Evolutionary conservation across 306 rosid species (phyloP), one percentile per base, ranked within the genome.

Genomic region (Vicia sativa): DNA sequence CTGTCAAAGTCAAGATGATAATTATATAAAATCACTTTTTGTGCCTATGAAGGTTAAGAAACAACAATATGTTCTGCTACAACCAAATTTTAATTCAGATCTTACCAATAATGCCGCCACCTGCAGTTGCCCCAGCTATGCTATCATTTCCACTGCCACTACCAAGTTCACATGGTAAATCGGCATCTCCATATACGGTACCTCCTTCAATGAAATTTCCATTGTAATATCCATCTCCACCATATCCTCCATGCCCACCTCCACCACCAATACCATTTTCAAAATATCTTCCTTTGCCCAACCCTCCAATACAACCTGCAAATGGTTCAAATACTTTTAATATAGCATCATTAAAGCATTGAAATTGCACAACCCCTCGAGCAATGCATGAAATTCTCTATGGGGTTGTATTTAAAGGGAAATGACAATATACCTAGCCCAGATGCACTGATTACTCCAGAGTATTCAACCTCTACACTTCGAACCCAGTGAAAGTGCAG

Each of bases 21-120:
- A 54, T 61, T 15, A 71, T 9, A 62, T 34, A 56, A 55, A 54
- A 46, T 45, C 18, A 41, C 23, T 49, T 26, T 45, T 62, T 54
- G 45, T 38, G 44, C 53, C 43, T 9, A 53, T 38, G 11, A 35
- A 21, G 11, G 67, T 46, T 23, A 62, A 54, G 52, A 10, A 65
- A 29, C 63, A 77, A 19, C 14, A 55, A 7, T 28, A 6, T 44
- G 18, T 44, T 62, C 54, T 9, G 16, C 44, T 18, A 63, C 15
- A 58, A 10, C 83, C 39, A 75, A 62, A 52, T 28, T 72, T 29
- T 12, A 64, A 46, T 50, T 74, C 49, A 23, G 39, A 61, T 61
- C 91, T 85, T 83, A 93, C 98, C 97, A 9, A 93, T 80, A 60
- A 93, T 93, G 60, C 97, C 98, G 76, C 98, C 98, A 71, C 98